These are phyloP conservation scores for Termitomyces sp. DNA, from an alignment of 768 basidiomycete species.

Conservation along the genomic window DNA sequence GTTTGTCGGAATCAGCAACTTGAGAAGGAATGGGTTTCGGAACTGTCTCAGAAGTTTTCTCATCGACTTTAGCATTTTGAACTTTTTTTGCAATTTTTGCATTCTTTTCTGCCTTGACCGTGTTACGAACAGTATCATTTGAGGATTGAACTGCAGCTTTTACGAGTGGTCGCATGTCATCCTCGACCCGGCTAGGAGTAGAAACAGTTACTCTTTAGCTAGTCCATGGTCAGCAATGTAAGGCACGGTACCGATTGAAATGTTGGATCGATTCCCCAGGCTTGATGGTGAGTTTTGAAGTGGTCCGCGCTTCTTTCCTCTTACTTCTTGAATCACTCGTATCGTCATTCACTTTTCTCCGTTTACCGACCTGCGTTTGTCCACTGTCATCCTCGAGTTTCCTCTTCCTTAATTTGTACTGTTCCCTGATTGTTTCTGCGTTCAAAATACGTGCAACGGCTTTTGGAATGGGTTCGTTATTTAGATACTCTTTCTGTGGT, in stretches of 20 bases:
- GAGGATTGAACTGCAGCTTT: slow-evolving; percentile 56
- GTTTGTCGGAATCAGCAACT: slow-evolving; percentile 13
- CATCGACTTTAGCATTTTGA: slow-evolving; percentile 14
- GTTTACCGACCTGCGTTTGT: slow-evolving; percentile 20
- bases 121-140: slow-evolving; percentile 42
- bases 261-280: slow-evolving; percentile 69
- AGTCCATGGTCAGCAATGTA: no score
- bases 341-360: slow-evolving; percentile 22
- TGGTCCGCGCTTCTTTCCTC: slow-evolving; percentile 16
- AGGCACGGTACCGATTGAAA: slow-evolving; percentile 58
- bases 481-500: slow-evolving; percentile 35
- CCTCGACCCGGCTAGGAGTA: slow-evolving; percentile 60
- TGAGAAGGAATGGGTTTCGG: slow-evolving; percentile 6
- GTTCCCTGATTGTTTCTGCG: slow-evolving; percentile 50
- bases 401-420: slow-evolving; percentile 46
- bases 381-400: slow-evolving; percentile 24
- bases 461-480: slow-evolving; percentile 64
- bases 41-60: slow-evolving; percentile 7
- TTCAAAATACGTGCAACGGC: slow-evolving; percentile 60
- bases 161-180: slow-evolving; percentile 60
- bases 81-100: slow-evolving; percentile 20
- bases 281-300: slow-evolving; percentile 37
- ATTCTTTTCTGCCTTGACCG: slow-evolving; percentile 31
- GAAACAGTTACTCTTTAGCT: neutral
- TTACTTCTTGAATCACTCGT: slow-evolving; percentile 13